Evolutionary conservation across 1,284 basidiomycete genomes (phyloP), one percentile per base, ranked within the genome.

Genomic region (Ceratobasidium sp.): DNA sequence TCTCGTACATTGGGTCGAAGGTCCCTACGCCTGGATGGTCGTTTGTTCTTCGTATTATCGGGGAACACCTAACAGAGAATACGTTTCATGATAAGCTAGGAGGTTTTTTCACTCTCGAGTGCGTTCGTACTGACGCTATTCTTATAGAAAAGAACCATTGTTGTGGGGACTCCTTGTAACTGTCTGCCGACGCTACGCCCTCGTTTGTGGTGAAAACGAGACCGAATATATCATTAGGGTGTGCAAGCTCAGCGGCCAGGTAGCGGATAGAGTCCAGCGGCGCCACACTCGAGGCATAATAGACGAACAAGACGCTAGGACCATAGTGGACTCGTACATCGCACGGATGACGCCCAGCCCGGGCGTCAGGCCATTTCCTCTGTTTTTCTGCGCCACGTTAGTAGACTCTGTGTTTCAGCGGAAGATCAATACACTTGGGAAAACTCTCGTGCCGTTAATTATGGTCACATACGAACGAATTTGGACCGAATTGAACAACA

Each of bases 1-100:
- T 63, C 5, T 63, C 60, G 4, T 48, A 63, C 15, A 63, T 63
- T 63, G 22, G 29, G 17, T 63, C 60, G 15, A 63, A 47, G 22
- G 60, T 27, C 4, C 8, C 60, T 4, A 47, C 31, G 4, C 36
- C 60, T 2, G 60, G 60, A 36, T 63, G 60, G 60, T 8, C 15
- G 17, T 17, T 63, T 22, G 9, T 63, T 6, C 4, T 63, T 9
- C 36, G 22, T 3, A 47, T 63, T 2, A 27, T 48, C 36, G 11
- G 17, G 36, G 60, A 63, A 1, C 60, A 47, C 2, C 24, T 63
- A n/a, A 19, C 29, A n/a, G n/a, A n/a, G 3, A 44, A 48, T 19
- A 24, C 45, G 15, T 9, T 27, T 6, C 14, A 11, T 1, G 14
- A n/a, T 24, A 45, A 22, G 60, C 47, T 9, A 45, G 60, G 15